Base-by-base conservation (phyloP, 2,329 filamentous ascomycete genomes). In the Calcarisporium arbuscula region DNA sequence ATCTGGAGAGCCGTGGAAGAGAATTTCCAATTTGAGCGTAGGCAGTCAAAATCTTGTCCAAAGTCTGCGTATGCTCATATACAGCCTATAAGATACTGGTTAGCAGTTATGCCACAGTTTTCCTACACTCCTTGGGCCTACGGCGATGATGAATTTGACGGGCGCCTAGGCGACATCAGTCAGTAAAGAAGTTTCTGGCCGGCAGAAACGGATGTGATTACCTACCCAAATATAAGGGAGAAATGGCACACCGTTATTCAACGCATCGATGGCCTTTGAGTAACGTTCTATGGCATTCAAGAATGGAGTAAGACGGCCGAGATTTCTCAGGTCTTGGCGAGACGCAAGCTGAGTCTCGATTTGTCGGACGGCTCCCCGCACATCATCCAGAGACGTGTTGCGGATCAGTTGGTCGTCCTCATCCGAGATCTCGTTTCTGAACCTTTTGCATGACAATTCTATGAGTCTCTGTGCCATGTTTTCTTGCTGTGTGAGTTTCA, bases 211-310 rank as follows among this genome's bases (percentile, higher is more conserved):
- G n/a, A n/a, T n/a, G n/a, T n/a, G n/a, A n/a, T n/a, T n/a, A n/a
- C n/a, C n/a, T n/a, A n/a, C n/a, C 67, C 68, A 72, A 2, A 70
- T 50, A 57, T 58, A 70, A 0, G 62, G 50, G 4, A 72, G 23
- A 40, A 56, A 71, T 0, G 59, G 61, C 0, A 64, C 70, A 1
- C 65, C 66, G 29, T 69, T 65, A 40, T 67, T 71, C 0, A 68
- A 39, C 1, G 62, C 47, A 1, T 68, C 64, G 1, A 70, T 49
- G 0, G 51, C 48, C 25, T 60, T 60, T 1, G 61, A 54, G 27
- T 69, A 71, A 19, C 62, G 52, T 27, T 61, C 57, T 0, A 72
- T 40, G 0, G 58, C 62, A 1, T 44, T 38, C 15, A 72, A 57
- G 0, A 71, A 44, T 0, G 67, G 64, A 33, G 53, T 44, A 0